Conservation (phyloP, 208 protist species). For the Porcisia deanei region DNA sequence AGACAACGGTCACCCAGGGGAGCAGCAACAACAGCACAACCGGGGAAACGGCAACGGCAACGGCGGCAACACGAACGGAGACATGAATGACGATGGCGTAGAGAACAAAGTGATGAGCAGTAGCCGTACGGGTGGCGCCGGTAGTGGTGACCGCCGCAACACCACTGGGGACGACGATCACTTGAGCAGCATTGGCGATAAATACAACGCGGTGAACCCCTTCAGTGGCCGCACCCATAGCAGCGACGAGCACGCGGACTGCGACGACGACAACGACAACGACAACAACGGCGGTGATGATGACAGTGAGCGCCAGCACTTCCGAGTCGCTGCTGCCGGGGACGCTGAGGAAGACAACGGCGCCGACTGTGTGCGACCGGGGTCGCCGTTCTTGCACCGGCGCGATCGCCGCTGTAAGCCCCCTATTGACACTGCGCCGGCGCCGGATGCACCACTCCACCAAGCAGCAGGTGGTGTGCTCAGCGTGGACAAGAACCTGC, state of each 20-base stretch:
- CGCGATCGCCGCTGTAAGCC: slow-evolving; percentile 7
- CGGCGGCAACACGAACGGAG: background rate
- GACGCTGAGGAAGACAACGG: background rate
- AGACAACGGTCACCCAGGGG: background rate
- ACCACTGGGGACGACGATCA: background rate
- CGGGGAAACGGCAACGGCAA: background rate
- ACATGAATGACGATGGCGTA: no score
- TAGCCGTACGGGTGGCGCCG: background rate
- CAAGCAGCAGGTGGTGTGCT: background rate
- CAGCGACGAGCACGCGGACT: background rate
- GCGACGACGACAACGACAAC: background rate
- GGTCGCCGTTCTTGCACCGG: slow-evolving; percentile 6
- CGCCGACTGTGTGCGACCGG: background rate
- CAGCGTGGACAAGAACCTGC: background rate
- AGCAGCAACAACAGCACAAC: background rate
- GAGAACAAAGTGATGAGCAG: background rate
- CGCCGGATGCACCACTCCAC: background rate
- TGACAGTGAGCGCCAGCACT: background rate
- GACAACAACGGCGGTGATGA: background rate
- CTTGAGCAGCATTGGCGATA: background rate
- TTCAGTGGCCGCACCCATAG: background rate
- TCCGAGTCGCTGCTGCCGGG: no score
- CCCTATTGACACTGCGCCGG: slow-evolving; percentile 12
- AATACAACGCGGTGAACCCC: background rate
- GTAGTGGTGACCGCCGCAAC: background rate